Evolutionary conservation across 2,329 filamentous ascomycete species (phyloP), one percentile per base, ranked within the genome.

Genomic region (Pyrenophora seminiperda): DNA sequence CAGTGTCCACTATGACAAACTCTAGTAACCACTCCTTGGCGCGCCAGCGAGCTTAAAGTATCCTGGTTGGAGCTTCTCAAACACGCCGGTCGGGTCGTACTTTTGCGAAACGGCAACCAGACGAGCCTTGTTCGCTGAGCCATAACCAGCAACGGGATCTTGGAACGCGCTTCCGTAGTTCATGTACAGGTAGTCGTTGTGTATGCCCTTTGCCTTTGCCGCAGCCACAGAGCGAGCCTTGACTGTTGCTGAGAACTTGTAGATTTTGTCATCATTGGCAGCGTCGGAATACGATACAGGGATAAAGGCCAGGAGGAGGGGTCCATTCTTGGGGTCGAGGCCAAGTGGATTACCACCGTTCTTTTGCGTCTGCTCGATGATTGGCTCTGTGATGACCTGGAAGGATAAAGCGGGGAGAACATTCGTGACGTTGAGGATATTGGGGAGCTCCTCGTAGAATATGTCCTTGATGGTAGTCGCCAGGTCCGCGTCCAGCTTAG

Each of bases 111-210:
- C 48, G 1, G 37, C 15, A 38, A 53, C 47, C 40, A 67, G n/a
- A 11, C 48, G 63, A 22, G 59, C 53, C 33, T 67, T 47, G 41
- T 76, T 79, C 1, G 54, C 59, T 13, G 59, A 22, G 0, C 77
- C 77, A 52, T 80, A 80, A 9, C 74, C 66, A 9, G 62, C 59
- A 37, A 79, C 53, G 1, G 74, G 68, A 51, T 76, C 69, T 50
- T 79, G 76, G 50, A 64, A 75, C 43, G 68, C 65, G 41, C 68
- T 72, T 7, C 73, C 78, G 51, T 80, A 79, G 55, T 79, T 79
- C 73, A 79, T 75, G 60, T 79, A 80, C 20, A 77, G 41, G 44
- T 72, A 57, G 2, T 50, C 31, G 18, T 30, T 31, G 4, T 43
- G 20, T 19, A 54, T 55, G 22, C 50, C 57, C 9, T 31, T 31